These are phyloP conservation scores for Podospora didyma DNA, from an alignment of 495 filamentous ascomycete species.

Conservation along the genomic window DNA sequence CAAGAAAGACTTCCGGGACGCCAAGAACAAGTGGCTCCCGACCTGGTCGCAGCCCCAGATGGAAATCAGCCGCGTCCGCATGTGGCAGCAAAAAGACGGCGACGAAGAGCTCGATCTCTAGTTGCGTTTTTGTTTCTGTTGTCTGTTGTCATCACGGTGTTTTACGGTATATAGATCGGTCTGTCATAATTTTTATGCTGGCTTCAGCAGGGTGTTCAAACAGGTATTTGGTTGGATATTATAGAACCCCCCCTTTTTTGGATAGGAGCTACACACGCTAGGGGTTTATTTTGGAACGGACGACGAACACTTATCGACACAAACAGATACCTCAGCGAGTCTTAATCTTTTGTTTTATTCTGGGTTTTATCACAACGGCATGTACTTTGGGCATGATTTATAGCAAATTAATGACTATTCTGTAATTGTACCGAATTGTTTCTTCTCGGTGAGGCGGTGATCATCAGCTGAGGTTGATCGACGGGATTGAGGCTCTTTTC, in stretches of 20 bases:
- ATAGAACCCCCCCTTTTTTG: not conserved
- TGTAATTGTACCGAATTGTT: no score
- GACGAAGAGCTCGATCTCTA: conserved; percentile 41
- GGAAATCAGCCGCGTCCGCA: conserved; percentile 68
- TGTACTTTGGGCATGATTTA: no score
- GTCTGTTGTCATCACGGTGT: not conserved
- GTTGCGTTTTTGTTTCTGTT: not conserved
- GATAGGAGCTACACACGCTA: no score
- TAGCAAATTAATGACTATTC: no score
- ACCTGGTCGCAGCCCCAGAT: conserved; percentile 72
- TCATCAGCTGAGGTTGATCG: no score
- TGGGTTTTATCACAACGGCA: no score
- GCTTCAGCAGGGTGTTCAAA: no score
- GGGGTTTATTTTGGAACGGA: not conserved
- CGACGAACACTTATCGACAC: no score
- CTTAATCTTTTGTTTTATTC: no score
- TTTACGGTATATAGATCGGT: conserved; percentile 1
- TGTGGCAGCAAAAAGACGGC: conserved; percentile 72
- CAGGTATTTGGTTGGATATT: not conserved
- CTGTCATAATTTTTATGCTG: not conserved
- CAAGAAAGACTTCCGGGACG: conserved; percentile 70
- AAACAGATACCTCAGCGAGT: no score
- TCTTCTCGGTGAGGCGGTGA: no score
- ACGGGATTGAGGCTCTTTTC: no score
- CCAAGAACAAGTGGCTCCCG: conserved; percentile 61